These are phyloP conservation scores for Coprinellus micaceus DNA, from an alignment of 768 basidiomycete genomes.

Conservation along the genomic window DNA sequence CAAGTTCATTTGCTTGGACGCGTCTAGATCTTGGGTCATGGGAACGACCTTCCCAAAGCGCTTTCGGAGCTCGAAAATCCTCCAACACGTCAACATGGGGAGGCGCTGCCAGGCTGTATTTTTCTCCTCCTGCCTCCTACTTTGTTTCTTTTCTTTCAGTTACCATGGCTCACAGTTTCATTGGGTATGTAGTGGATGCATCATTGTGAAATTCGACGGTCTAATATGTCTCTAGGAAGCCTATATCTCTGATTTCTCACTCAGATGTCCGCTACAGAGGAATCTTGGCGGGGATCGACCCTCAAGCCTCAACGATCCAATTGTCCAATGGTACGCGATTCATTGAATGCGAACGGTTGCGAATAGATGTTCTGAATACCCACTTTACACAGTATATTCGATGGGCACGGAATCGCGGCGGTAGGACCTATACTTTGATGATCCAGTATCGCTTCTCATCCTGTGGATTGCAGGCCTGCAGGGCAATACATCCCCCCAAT, in stretches of 20 bases:
- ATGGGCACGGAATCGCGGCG: conserved; percentile 86
- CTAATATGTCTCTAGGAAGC: conserved; percentile 50
- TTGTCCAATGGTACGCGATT: conserved; percentile 69
- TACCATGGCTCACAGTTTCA: conserved; percentile 71
- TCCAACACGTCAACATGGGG: conserved; percentile 15
- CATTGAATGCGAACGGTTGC: not conserved
- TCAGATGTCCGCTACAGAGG: conserved; percentile 90
- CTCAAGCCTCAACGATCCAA: conserved; percentile 80
- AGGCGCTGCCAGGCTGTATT: not conserved
- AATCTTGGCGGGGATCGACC: conserved; percentile 83
- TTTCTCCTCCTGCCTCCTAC: not conserved
- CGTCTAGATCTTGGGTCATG: too few species aligned
- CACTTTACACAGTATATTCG: conserved; percentile 56
- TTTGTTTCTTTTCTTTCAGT: conserved; percentile 6
- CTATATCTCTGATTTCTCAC: conserved; percentile 86
- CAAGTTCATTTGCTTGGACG: too few species aligned
- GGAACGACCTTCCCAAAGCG: not conserved
- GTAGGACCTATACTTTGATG: conserved; percentile 38
- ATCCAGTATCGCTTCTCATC: conserved; percentile 2
- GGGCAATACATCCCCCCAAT: conserved; percentile 80
- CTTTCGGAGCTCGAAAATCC: conserved; percentile 13
- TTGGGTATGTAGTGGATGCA: conserved; percentile 49
- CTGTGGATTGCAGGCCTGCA: conserved; percentile 46
- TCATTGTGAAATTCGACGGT: not conserved
- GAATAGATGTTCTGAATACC: not conserved